Conservation (phyloP, 257 asterid genomes). For the Nicotiana knightiana region DNA sequence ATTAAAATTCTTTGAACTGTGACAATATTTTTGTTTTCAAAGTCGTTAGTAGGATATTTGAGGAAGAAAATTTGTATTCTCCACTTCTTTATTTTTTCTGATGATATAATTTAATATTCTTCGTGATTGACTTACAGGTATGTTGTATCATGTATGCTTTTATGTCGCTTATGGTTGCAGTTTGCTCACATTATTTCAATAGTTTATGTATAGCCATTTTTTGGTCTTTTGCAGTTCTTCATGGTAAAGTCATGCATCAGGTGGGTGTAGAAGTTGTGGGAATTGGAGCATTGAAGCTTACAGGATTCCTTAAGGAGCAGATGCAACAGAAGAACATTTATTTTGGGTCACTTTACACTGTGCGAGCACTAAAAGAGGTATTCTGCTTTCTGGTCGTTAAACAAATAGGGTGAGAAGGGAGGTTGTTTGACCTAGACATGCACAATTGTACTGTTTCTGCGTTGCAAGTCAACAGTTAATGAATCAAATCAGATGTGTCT, state of each 20-base stretch:
- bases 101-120: background rate
- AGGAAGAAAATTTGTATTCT: background rate
- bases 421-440: background rate
- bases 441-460: background rate
- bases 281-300: constrained; percentile 89
- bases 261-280: constrained; percentile 87
- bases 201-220: background rate
- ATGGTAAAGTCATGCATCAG: constrained; percentile 78
- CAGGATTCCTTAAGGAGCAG: constrained; percentile 81
- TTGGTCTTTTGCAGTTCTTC: constrained; percentile 44
- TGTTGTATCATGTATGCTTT: background rate
- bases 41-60: background rate
- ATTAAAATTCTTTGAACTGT: background rate
- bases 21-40: background rate
- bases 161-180: background rate
- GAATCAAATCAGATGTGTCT: background rate
- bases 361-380: constrained; percentile 92
- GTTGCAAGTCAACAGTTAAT: background rate
- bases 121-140: background rate
- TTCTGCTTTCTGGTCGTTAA: background rate
- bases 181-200: background rate
- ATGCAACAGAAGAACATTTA: constrained; percentile 72
- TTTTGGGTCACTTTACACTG: constrained; percentile 82
- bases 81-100: background rate
- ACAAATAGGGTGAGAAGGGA: background rate